Conservation (phyloP, 2,329 filamentous ascomycete genomes). For the Colletotrichum tabaci region DNA sequence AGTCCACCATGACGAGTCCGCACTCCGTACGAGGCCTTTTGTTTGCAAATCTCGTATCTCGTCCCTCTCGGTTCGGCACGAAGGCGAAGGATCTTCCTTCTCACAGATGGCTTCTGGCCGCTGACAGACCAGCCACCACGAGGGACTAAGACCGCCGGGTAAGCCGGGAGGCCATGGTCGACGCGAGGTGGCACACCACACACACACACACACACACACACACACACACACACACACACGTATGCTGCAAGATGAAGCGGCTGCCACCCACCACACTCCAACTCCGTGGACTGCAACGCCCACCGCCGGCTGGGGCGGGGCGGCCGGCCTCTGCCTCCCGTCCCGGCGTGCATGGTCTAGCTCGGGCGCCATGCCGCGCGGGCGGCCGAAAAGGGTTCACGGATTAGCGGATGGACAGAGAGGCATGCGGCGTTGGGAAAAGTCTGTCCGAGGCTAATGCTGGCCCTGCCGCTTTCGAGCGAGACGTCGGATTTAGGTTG, state of each 20-base stretch:
- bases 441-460: conserved; percentile 18
- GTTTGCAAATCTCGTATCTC: background rate
- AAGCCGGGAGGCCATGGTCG: background rate
- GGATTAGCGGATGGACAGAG: background rate
- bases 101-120: background rate
- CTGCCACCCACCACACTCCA: background rate
- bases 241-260: too few relatives aligned
- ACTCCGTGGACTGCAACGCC: background rate
- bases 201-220: too few relatives aligned
- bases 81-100: background rate
- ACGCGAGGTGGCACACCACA: background rate
- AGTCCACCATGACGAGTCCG: too few relatives aligned
- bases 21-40: too few relatives aligned
- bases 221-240: too few relatives aligned
- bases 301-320: background rate
- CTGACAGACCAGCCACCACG: background rate
- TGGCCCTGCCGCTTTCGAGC: background rate
- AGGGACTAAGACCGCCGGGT: background rate
- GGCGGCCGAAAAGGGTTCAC: background rate
- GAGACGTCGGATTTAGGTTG: conserved; percentile 36
- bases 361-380: background rate
- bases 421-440: conserved; percentile 12
- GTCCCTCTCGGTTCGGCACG: background rate
- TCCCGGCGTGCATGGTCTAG: conserved; percentile 1
- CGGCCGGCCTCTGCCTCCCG: background rate